These are phyloP conservation scores for Hypoxylon perforatum DNA, from an alignment of 495 filamentous ascomycete species.

Conservation along the genomic window DNA sequence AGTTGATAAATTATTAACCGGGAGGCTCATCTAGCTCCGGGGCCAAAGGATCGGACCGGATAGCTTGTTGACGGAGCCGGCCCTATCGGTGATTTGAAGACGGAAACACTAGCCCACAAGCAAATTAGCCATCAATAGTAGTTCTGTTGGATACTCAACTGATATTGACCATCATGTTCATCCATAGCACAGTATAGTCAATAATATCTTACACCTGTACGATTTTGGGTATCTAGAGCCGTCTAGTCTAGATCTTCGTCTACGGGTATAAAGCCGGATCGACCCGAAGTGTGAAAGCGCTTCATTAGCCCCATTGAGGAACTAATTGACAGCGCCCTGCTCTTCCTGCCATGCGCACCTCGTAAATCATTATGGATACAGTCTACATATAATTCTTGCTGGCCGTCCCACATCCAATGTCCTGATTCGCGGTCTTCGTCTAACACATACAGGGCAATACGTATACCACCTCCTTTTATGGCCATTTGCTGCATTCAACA, in stretches of 20 bases:
- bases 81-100: background rate
- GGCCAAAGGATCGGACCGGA: constrained; percentile 8
- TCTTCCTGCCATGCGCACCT: background rate
- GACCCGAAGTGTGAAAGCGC: background rate
- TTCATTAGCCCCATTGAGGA: background rate
- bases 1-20: background rate
- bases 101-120: too few species aligned
- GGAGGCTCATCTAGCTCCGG: background rate
- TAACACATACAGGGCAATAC: too few species aligned
- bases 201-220: background rate
- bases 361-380: background rate
- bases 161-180: too few species aligned
- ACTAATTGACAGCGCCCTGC: background rate
- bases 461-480: too few species aligned
- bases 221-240: background rate
- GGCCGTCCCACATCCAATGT: too few species aligned
- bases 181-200: background rate
- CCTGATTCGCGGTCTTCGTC: too few species aligned
- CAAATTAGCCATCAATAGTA: too few species aligned
- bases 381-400: background rate
- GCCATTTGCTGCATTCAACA: too few species aligned
- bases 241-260: background rate
- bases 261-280: background rate
- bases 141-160: too few species aligned
- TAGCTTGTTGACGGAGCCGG: background rate